These are phyloP conservation scores for Aspergillus caelatus DNA, from an alignment of 2,329 filamentous ascomycete genomes.

Conservation along the genomic window DNA sequence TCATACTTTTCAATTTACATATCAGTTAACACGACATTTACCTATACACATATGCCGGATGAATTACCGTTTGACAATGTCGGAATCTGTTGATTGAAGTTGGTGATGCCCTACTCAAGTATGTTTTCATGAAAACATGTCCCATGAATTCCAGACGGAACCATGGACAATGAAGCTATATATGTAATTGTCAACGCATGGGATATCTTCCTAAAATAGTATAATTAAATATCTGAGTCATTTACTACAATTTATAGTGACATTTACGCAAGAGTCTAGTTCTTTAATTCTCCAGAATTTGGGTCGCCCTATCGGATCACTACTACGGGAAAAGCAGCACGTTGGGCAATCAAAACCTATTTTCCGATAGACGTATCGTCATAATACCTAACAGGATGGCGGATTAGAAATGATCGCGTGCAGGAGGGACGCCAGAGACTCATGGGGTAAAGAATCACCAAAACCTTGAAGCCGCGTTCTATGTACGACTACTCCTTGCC, in stretches of 20 bases:
- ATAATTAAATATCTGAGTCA: not conserved
- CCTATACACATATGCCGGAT: too few species aligned
- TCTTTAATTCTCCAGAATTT: not conserved
- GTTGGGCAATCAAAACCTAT: not conserved
- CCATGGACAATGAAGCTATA: not conserved
- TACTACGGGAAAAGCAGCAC: not conserved
- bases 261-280: not conserved
- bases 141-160: not conserved
- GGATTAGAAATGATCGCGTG: constrained; percentile 14
- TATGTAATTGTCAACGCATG: not conserved
- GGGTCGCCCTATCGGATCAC: not conserved
- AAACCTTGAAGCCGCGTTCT: constrained; percentile 17
- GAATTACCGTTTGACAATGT: too few species aligned
- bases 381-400: constrained; percentile 13
- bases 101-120: too few species aligned
- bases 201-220: not conserved
- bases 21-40: too few species aligned
- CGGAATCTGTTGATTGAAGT: too few species aligned
- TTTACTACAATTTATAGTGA: not conserved
- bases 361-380: constrained; percentile 1
- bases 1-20: too few species aligned
- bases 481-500: constrained; percentile 22
- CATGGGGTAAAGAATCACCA: constrained; percentile 16
- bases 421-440: constrained; percentile 19
- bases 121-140: not conserved